phyloP scores from a whole-genome alignment of 495 filamentous ascomycete species.

The Cladorrhinum samala region DNA sequence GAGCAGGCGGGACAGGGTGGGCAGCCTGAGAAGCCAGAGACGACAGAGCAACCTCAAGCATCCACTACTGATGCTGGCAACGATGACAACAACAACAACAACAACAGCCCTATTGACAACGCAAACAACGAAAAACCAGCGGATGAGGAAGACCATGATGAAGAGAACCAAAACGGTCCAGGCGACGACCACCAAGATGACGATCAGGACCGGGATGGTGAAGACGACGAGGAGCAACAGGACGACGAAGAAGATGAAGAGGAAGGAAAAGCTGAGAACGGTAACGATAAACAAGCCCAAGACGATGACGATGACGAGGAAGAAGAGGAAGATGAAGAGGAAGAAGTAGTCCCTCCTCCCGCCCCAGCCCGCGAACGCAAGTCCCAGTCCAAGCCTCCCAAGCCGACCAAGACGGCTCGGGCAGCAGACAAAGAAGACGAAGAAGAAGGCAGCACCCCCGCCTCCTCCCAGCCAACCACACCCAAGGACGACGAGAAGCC shows the following conservation, averaged over 20 bases:
- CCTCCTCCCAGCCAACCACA: slow-evolving; percentile 27
- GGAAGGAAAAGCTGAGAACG: slow-evolving; percentile 8
- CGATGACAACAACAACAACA: slow-evolving; percentile 11
- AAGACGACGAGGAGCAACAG: slow-evolving; percentile 16
- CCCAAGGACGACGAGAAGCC: slow-evolving; percentile 28
- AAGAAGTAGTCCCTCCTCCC: slow-evolving; percentile 6
- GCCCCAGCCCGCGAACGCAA: no score
- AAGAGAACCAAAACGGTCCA: slow-evolving; percentile 18
- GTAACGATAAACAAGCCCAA: slow-evolving; percentile 2
- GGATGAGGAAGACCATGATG: slow-evolving; percentile 19
- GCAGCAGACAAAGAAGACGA: slow-evolving; percentile 6
- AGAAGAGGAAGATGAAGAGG: slow-evolving; percentile 10
- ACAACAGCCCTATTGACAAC: slow-evolving; percentile 8
- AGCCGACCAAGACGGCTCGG: neutral
- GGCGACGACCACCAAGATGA: slow-evolving; percentile 16
- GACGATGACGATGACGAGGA: slow-evolving; percentile 15
- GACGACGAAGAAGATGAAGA: slow-evolving; percentile 9
- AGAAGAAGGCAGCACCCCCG: slow-evolving; percentile 16
- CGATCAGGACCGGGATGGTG: slow-evolving; percentile 8
- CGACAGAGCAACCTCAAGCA: slow-evolving; percentile 9
- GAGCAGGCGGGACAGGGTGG: slow-evolving; percentile 8
- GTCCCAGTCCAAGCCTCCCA: no score
- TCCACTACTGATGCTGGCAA: slow-evolving; percentile 12
- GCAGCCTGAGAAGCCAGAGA: slow-evolving; percentile 4
- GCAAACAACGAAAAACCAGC: neutral